A percentile compares a stretch with the other conserved stretches of the same genome.
phyloP scores from a whole-genome alignment of 108 stramenopile species.

The Cyclotella baltica region DNA sequence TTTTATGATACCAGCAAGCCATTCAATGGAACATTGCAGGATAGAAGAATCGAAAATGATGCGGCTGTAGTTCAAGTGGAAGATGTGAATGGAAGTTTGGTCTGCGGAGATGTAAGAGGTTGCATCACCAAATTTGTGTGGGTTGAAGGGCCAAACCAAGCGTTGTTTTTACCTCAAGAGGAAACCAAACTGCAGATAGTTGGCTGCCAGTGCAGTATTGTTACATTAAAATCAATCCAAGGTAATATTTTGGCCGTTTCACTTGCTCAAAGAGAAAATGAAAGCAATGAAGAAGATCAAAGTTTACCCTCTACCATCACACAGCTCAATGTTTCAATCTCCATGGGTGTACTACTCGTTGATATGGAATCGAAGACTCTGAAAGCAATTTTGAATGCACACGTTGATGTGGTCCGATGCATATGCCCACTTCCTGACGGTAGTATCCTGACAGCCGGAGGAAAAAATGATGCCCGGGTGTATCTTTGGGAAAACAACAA shows the following conservation, averaged over 20 bases:
- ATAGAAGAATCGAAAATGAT: constrained; percentile 31
- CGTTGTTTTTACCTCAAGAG: neutral
- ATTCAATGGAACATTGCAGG: constrained; percentile 6
- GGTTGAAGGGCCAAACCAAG: constrained; percentile 2
- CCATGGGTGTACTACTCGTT: constrained; percentile 41
- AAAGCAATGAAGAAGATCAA: neutral
- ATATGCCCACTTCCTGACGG: constrained; percentile 60
- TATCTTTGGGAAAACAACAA: constrained; percentile 44
- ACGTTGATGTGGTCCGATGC: constrained; percentile 52
- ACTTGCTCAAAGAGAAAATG: neutral
- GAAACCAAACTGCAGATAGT: constrained; percentile 10
- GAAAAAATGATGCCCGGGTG: constrained; percentile 61
- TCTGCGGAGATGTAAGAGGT: constrained; percentile 42
- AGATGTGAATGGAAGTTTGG: constrained; percentile 18
- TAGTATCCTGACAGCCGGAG: constrained; percentile 55
- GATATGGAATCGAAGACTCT: constrained; percentile 5
- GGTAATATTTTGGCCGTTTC: constrained; percentile 49
- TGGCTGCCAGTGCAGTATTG: constrained; percentile 26
- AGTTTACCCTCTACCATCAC: constrained; percentile 26
- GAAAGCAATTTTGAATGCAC: constrained; percentile 40
- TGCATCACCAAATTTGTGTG: constrained; percentile 16
- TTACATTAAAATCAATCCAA: constrained; percentile 33
- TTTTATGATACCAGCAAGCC: constrained; percentile 9
- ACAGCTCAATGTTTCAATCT: constrained; percentile 12
- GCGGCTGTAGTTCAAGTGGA: constrained; percentile 12